Evolutionary conservation across 768 basidiomycete species (phyloP).

Genomic region (Mycena alexandri): DNA sequence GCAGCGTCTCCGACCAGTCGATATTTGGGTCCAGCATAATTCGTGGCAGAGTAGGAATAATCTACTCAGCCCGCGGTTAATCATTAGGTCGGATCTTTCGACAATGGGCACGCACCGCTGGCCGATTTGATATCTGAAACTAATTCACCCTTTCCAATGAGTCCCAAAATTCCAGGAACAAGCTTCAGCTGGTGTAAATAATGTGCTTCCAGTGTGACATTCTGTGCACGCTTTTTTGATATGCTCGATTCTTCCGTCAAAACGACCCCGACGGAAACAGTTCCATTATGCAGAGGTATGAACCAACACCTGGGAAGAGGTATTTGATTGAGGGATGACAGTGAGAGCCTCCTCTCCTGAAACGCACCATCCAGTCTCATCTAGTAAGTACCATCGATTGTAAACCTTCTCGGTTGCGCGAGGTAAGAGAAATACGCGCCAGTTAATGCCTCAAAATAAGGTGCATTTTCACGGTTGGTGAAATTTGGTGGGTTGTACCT

Average conservation of each 20-base stretch:
- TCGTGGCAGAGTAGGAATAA: constrained; percentile 50
- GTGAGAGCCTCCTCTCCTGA: too few relatives aligned
- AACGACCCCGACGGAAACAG: constrained; percentile 67
- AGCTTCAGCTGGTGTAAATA: constrained; percentile 48
- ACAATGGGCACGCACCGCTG: constrained; percentile 31
- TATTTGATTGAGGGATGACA: too few relatives aligned
- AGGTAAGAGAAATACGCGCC: constrained; percentile 35
- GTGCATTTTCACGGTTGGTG: constrained; percentile 15
- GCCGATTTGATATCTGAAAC: constrained; percentile 46
- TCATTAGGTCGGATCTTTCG: background rate
- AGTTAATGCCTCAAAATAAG: constrained; percentile 46
- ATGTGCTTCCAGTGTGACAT: constrained; percentile 40
- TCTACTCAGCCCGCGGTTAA: constrained; percentile 17
- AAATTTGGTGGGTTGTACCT: constrained; percentile 12
- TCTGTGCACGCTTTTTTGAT: constrained; percentile 43
- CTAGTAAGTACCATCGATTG: constrained; percentile 36
- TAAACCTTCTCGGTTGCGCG: too few relatives aligned
- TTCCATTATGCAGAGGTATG: constrained; percentile 63
- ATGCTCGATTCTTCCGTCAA: constrained; percentile 54
- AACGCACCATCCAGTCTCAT: constrained; percentile 59
- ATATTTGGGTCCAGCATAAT: constrained; percentile 49
- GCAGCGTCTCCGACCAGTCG: constrained; percentile 52
- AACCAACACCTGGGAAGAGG: constrained; percentile 58
- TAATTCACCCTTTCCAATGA: constrained; percentile 45
- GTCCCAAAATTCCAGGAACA: constrained; percentile 41